Percentiles rank a stretch among this genome's conserved stretches.
Conservation (phyloP, 169 alveolate species). For the Plasmodium gonderi region DNA sequence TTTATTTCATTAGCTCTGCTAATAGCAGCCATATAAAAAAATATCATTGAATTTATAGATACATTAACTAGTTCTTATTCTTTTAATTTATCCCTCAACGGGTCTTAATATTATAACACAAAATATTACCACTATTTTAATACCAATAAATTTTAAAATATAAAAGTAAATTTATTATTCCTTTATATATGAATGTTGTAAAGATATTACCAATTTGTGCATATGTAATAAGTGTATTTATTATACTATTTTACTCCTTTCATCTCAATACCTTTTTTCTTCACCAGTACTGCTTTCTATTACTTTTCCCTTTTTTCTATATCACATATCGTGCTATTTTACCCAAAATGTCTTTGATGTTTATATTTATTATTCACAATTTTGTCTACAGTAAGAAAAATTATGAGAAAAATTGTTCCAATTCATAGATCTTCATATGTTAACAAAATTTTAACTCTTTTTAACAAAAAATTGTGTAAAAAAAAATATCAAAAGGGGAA, state of each 20-base stretch:
- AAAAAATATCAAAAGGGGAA: background rate
- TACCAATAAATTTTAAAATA: background rate
- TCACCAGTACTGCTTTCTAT: background rate
- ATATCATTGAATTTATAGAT: background rate
- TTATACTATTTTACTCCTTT: background rate
- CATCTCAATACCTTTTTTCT: background rate
- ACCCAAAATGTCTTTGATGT: background rate
- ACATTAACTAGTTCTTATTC: background rate
- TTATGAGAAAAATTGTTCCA: background rate
- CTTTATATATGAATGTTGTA: background rate
- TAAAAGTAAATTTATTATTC: background rate
- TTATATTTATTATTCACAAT: background rate
- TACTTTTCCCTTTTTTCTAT: background rate
- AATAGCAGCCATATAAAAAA: background rate
- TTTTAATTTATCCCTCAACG: background rate
- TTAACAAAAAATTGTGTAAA: background rate
- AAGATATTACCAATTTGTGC: background rate
- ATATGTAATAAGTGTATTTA: background rate
- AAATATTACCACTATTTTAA: too few relatives aligned
- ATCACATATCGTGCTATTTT: background rate
- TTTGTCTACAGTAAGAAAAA: background rate
- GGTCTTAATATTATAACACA: background rate
- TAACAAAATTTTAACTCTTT: background rate
- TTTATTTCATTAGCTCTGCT: background rate
- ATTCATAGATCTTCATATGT: background rate